Conservation (phyloP, 345 rosid genomes). For the Cardamine occulta region DNA sequence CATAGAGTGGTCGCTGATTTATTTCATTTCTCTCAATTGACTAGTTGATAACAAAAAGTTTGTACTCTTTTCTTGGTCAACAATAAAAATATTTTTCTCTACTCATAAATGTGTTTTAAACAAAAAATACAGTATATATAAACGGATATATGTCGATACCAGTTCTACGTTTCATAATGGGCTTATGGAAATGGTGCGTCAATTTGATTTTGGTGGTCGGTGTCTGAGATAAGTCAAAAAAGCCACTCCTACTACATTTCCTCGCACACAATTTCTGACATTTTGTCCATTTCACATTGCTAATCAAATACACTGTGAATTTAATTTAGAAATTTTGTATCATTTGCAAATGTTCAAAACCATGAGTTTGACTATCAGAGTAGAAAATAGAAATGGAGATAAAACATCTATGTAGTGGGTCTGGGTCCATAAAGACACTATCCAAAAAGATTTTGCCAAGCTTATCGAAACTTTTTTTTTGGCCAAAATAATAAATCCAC, state of each 20-base stretch:
- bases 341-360: slow-evolving; percentile 20
- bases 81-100: not conserved
- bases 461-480: not conserved
- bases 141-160: not conserved
- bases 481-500: no score
- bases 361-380: slow-evolving; percentile 32
- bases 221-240: slow-evolving; percentile 38
- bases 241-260: slow-evolving; percentile 25
- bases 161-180: slow-evolving; percentile 12
- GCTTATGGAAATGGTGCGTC: slow-evolving; percentile 30
- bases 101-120: not conserved
- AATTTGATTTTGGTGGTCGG: slow-evolving; percentile 39
- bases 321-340: not conserved
- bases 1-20: slow-evolving; percentile 8
- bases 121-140: not conserved
- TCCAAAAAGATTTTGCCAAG: slow-evolving; percentile 21
- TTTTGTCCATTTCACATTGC: slow-evolving; percentile 38
- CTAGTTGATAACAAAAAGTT: not conserved
- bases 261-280: slow-evolving; percentile 35
- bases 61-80: not conserved
- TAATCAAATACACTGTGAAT: not conserved
- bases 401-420: slow-evolving; percentile 22
- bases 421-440: slow-evolving; percentile 30
- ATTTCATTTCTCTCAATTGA: slow-evolving; percentile 13
- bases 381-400: slow-evolving; percentile 25